phyloP scores from a whole-genome alignment of 768 basidiomycete genomes.

The Coprinellus aureogranulatus region DNA sequence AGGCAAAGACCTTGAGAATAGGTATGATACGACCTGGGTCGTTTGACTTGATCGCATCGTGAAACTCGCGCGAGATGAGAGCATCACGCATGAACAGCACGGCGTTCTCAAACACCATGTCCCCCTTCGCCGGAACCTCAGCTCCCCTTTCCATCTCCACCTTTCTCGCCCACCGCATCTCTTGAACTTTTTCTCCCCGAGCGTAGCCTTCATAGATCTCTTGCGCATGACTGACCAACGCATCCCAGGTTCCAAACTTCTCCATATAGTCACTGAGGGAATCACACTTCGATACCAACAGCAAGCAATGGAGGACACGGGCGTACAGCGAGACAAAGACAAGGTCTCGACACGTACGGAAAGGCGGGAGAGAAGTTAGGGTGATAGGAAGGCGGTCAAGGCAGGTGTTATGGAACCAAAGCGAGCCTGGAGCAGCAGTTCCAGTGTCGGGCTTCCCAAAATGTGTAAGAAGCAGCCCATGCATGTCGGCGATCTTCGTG shows the following conservation, averaged over 20 bases:
- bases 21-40: conserved; percentile 29
- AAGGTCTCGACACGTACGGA: conserved; percentile 33
- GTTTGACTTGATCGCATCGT: conserved; percentile 29
- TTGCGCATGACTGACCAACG: conserved; percentile 18
- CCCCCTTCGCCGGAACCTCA: conserved; percentile 11
- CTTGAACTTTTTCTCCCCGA: conserved; percentile 11
- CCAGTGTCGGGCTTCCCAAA: conserved; percentile 28
- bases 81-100: conserved; percentile 28
- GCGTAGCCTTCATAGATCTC: conserved; percentile 20
- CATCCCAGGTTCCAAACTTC: conserved; percentile 14
- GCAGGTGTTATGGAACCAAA: conserved; percentile 33
- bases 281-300: conserved; percentile 18
- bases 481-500: conserved; percentile 30
- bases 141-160: neutral
- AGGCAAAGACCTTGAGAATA: conserved; percentile 25
- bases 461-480: conserved; percentile 28
- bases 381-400: conserved; percentile 34
- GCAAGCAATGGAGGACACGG: conserved; percentile 30
- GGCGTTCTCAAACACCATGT: conserved; percentile 27
- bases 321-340: conserved; percentile 34
- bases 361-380: conserved; percentile 31
- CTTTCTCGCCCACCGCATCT: conserved; percentile 17
- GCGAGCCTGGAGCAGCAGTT: conserved; percentile 28
- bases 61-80: conserved; percentile 23
- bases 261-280: conserved; percentile 18